Conservation (phyloP, 345 rosid genomes). For the Hypericum perforatum region DNA sequence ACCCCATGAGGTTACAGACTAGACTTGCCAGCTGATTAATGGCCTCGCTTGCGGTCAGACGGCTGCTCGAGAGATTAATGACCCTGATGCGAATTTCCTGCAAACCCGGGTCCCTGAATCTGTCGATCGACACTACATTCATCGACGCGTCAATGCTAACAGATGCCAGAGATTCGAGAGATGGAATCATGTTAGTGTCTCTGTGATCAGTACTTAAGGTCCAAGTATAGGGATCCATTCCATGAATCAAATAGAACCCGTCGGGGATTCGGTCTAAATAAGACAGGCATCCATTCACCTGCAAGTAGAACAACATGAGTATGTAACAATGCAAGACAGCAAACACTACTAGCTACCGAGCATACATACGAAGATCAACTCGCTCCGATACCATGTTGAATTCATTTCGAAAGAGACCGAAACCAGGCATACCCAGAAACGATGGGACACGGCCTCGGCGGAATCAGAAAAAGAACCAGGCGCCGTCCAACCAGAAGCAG, state of each 20-base stretch:
- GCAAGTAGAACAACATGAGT: background rate
- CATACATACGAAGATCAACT: no score
- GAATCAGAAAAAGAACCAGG: constrained; percentile 1
- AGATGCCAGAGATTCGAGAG: constrained; percentile 14
- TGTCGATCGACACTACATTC: constrained; percentile 16
- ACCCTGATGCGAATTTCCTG: constrained; percentile 13
- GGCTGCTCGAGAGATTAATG: constrained; percentile 8
- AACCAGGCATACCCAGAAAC: constrained; percentile 22
- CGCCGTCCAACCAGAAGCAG: constrained; percentile 15
- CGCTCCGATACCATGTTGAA: no score
- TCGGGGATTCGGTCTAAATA: constrained; percentile 19
- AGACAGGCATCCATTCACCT: constrained; percentile 22
- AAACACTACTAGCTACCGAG: no score
- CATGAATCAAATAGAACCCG: constrained; percentile 21
- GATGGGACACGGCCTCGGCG: constrained; percentile 13
- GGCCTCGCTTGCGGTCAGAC: constrained; percentile 6
- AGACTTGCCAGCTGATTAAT: constrained; percentile 14
- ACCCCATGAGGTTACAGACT: constrained; percentile 22
- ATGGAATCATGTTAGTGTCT: constrained; percentile 11
- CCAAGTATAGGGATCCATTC: constrained; percentile 25
- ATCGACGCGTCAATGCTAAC: constrained; percentile 14
- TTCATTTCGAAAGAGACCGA: no score
- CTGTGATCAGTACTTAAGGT: constrained; percentile 15
- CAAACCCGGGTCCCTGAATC: constrained; percentile 14
- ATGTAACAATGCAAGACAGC: no score